Evolutionary conservation across 2,329 filamentous ascomycete species (phyloP).

Genomic region (Ophiosphaerella herpotricha): DNA sequence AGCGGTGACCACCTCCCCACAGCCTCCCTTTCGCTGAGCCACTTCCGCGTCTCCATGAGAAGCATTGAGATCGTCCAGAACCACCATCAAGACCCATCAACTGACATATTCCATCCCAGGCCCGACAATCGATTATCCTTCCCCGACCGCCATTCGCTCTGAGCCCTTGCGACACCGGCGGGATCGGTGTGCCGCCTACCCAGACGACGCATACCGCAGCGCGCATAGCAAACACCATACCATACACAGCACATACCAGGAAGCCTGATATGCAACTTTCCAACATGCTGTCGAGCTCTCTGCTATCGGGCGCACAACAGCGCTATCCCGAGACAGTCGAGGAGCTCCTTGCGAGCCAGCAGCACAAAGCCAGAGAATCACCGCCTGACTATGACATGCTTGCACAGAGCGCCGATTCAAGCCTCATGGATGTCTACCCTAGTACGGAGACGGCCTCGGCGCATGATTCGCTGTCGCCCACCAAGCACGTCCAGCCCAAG

Average conservation of each 20-base stretch:
- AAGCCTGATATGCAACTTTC: constrained; percentile 38
- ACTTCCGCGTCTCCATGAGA: constrained; percentile 18
- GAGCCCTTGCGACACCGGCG: constrained; percentile 47
- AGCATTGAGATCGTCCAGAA: constrained; percentile 20
- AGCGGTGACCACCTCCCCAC: constrained; percentile 37
- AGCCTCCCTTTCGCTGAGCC: constrained; percentile 24
- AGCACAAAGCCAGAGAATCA: constrained; percentile 31
- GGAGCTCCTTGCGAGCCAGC: constrained; percentile 33
- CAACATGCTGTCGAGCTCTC: constrained; percentile 34
- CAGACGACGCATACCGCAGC: constrained; percentile 24
- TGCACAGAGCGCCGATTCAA: constrained; percentile 31
- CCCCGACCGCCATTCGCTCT: constrained; percentile 37
- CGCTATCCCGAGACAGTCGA: constrained; percentile 30
- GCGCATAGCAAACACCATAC: constrained; percentile 23
- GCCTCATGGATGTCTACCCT: constrained; percentile 43
- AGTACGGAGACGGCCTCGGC: constrained; percentile 38
- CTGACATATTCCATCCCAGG: constrained; percentile 30
- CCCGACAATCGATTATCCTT: constrained; percentile 28
- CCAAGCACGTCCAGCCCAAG: constrained; percentile 58
- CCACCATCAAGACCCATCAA: constrained; percentile 22
- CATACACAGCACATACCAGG: constrained; percentile 8
- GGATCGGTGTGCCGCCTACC: constrained; percentile 38
- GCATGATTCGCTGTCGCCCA: constrained; percentile 44
- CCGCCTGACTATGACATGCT: constrained; percentile 33
- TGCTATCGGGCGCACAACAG: constrained; percentile 30